Percentiles rank a stretch among this genome's conserved stretches.
These are phyloP conservation scores for Tulasnella sp. DNA, from an alignment of 768 basidiomycete genomes.

Conservation along the genomic window DNA sequence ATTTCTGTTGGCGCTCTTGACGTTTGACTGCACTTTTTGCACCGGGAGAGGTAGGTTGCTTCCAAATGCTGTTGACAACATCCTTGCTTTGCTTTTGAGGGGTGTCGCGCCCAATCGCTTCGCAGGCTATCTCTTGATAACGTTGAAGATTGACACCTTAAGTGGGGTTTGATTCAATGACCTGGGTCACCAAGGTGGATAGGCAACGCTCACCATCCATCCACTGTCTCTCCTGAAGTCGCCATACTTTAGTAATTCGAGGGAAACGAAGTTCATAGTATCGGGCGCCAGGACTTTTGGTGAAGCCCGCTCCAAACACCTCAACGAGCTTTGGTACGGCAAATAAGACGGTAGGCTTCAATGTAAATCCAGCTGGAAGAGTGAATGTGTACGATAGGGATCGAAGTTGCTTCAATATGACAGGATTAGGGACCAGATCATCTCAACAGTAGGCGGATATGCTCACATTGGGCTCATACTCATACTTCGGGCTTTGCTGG, in stretches of 20 bases:
- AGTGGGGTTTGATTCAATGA: not conserved
- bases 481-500: constrained; percentile 32
- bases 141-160: constrained; percentile 34
- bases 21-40: constrained; percentile 24
- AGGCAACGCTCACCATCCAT: constrained; percentile 28
- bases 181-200: not conserved
- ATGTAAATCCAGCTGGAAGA: constrained; percentile 34
- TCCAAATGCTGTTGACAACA: constrained; percentile 31
- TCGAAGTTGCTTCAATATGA: not conserved
- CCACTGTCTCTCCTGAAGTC: constrained; percentile 52
- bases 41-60: constrained; percentile 30
- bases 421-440: not conserved
- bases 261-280: constrained; percentile 79
- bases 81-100: constrained; percentile 40
- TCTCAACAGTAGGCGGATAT: not conserved
- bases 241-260: constrained; percentile 56
- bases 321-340: constrained; percentile 53
- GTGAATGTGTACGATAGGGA: constrained; percentile 43
- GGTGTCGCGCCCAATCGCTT: constrained; percentile 41
- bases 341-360: constrained; percentile 44
- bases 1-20: constrained; percentile 25
- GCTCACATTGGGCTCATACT: constrained; percentile 14
- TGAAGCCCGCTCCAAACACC: constrained; percentile 72
- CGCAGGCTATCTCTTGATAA: constrained; percentile 43
- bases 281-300: constrained; percentile 49